Evolutionary conservation across 331 rosid species (phyloP).

Genomic region (Cydonia oblonga): DNA sequence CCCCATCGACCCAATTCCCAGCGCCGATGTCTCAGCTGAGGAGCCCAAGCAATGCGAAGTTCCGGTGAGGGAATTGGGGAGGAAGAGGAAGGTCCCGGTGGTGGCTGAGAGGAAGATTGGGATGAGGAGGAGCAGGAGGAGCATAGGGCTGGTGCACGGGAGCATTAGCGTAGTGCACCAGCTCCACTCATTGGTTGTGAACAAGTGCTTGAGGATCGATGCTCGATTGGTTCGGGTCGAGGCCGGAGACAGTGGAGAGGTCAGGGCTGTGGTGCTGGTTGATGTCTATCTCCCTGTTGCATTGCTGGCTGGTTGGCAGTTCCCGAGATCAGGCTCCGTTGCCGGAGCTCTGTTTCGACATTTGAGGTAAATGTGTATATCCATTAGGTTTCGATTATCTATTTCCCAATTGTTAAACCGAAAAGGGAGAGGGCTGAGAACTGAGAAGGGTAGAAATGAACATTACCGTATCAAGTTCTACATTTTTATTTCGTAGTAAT

Average conservation of each 20-base stretch:
- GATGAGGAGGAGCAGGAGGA: slow-evolving; percentile 35
- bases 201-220: slow-evolving; percentile 39
- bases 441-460: neutral
- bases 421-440: neutral
- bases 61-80: neutral
- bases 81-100: neutral
- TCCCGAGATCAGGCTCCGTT: slow-evolving; percentile 37
- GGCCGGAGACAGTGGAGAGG: slow-evolving; percentile 1
- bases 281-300: slow-evolving; percentile 59
- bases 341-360: slow-evolving; percentile 71
- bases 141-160: slow-evolving; percentile 62
- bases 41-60: slow-evolving; percentile 14
- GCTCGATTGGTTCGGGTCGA: slow-evolving; percentile 41
- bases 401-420: neutral
- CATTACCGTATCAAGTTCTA: neutral
- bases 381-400: neutral
- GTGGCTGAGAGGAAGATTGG: neutral
- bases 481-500: too few relatives aligned
- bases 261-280: slow-evolving; percentile 53
- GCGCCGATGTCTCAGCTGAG: neutral
- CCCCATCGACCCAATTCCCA: neutral
- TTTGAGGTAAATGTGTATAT: slow-evolving; percentile 39
- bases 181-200: slow-evolving; percentile 51
- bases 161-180: slow-evolving; percentile 74
- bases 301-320: slow-evolving; percentile 79